Evolutionary conservation across 2,329 filamentous ascomycete genomes (phyloP).

Genomic region (Fusarium udum): DNA sequence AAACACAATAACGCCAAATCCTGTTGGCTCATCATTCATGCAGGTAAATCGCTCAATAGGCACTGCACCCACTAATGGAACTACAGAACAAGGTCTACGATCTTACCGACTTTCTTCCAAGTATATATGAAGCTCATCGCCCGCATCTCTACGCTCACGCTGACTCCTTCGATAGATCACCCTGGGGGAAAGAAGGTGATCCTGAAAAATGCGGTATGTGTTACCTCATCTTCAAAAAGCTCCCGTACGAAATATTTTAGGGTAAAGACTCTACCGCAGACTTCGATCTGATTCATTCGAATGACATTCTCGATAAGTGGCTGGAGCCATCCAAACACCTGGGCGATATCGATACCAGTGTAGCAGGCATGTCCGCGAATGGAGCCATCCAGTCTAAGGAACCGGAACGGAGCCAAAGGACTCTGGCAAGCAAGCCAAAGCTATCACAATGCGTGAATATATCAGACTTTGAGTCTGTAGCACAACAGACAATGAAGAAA

Average conservation of each 20-base stretch:
- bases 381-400: neutral
- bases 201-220: conserved; percentile 13
- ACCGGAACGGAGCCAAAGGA: neutral
- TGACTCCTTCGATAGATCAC: neutral
- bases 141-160: rapidly evolving
- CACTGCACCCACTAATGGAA: neutral
- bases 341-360: conserved; percentile 7
- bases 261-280: conserved; percentile 18
- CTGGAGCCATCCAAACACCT: conserved; percentile 8
- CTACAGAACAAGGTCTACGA: conserved; percentile 14
- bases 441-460: conserved; percentile 12
- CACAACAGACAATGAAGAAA: neutral
- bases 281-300: conserved; percentile 23
- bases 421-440: neutral
- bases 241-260: neutral
- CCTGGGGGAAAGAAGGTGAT: conserved; percentile 24
- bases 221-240: rapidly evolving
- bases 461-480: conserved; percentile 12
- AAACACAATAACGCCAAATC: conserved; percentile 16
- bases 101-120: conserved; percentile 22
- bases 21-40: conserved; percentile 28
- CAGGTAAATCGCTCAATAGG: neutral
- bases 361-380: neutral
- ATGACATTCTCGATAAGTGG: conserved; percentile 21
- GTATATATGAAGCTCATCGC: neutral